Evolutionary conservation across 768 basidiomycete genomes (phyloP), one percentile per base, ranked within the genome.

Genomic region (Gloeopeniophorella convolvens): DNA sequence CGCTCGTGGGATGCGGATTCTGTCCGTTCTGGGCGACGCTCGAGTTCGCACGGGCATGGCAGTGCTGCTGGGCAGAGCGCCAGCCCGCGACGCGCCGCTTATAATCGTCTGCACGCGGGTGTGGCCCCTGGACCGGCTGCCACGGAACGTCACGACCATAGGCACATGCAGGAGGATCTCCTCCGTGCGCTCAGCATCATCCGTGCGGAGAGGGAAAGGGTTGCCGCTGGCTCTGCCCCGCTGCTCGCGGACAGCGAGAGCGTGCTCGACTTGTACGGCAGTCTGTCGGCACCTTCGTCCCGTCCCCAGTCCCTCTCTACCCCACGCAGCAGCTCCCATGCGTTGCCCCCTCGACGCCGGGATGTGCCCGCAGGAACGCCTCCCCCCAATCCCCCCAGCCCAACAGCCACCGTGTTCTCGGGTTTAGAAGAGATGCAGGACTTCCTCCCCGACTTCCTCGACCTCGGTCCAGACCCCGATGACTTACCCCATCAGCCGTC

Each of bases 401-500:
- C 54, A 31, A 7, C 24, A 16, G 6, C 3, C 12, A 21, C 54
- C 9, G 32, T n/a, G 20, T 11, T 45, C 13, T 28, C 42, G 5
- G 9, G 33, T 18, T 8, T 30, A 6, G 56, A 45, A 26, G 54
- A 51, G 28, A 31, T 50, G 35, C 53, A 41, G 8, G 55, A 51
- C 3, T 28, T 39, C 31, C 50, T 58, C 15, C 50, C 54, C 30
- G 47, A 58, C 37, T 56, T 58, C 23, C 54, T 58, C 43, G 57
- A 58, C 35, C 50, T 56, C 23, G 18, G 42, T 18, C 1, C 43
- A 12, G 54, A 50, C n/a, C 3, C 27, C 18, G n/a, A n/a, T n/a
- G 46, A 55, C 15, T 12, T 23, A 5, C 42, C 42, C n/a, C 32
- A 16, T 18, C 31, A 26, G n/a, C 10, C 26, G 9, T 11, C 33